Conservation (phyloP, 176 grass and related monocot genomes). For the Carex pumila region DNA sequence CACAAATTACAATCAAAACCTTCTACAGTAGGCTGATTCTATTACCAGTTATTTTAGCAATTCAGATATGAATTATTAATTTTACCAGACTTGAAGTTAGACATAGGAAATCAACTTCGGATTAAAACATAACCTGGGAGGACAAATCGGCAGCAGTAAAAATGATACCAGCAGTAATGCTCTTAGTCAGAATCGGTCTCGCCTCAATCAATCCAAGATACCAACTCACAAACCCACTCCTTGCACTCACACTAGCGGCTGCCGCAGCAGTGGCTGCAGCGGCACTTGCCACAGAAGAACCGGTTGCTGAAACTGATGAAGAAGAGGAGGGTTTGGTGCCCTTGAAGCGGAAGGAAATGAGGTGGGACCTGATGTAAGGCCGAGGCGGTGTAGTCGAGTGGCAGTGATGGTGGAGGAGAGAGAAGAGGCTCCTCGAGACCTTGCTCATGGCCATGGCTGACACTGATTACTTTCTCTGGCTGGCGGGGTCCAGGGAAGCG, state of each 20-base stretch:
- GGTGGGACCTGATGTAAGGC: slow-evolving; percentile 41
- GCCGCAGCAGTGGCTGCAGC: background rate
- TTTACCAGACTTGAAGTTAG: background rate
- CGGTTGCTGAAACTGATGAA: background rate
- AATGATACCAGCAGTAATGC: slow-evolving; percentile 76
- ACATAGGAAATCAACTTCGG: background rate
- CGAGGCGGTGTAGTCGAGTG: background rate
- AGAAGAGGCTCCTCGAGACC: slow-evolving; percentile 2
- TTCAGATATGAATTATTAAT: background rate
- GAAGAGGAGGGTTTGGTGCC: slow-evolving; percentile 18
- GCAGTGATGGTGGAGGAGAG: slow-evolving; percentile 32
- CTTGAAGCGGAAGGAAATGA: slow-evolving; percentile 33
- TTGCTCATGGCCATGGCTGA: slow-evolving; percentile 2
- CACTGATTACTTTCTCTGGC: background rate
- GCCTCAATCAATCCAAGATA: slow-evolving; percentile 66
- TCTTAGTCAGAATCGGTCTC: slow-evolving; percentile 74
- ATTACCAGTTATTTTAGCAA: background rate
- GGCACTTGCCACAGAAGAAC: background rate
- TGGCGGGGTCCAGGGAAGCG: background rate
- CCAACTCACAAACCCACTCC: slow-evolving; percentile 51
- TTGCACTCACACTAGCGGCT: background rate
- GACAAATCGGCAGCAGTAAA: slow-evolving; percentile 72
- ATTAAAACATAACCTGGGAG: slow-evolving; percentile 48
- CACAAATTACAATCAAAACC: background rate
- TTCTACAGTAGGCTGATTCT: background rate